phyloP scores from a whole-genome alignment of 345 rosid genomes.

The Pistacia vera region DNA sequence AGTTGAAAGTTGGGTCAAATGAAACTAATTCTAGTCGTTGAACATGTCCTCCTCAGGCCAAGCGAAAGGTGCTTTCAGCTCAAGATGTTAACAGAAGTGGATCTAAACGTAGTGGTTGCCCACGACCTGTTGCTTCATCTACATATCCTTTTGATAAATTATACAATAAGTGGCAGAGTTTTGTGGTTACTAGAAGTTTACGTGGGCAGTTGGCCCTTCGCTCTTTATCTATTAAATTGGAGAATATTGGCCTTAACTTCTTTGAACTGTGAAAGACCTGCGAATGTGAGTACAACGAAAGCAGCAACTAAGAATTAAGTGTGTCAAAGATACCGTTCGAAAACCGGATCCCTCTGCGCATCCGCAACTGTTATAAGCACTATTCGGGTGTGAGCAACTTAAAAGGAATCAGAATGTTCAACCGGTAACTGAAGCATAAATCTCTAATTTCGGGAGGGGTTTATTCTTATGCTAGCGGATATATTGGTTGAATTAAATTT shows the following conservation, averaged over 20 bases:
- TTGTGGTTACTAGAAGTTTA: slow-evolving; percentile 8
- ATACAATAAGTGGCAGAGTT: background rate
- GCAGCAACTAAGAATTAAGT: slow-evolving; percentile 44
- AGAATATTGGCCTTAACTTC: slow-evolving; percentile 61
- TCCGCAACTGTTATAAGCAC: slow-evolving; percentile 39
- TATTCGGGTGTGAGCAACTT: slow-evolving; percentile 30
- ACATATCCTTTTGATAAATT: slow-evolving; percentile 74
- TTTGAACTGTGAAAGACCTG: slow-evolving; percentile 62
- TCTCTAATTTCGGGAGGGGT: background rate
- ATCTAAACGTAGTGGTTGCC: slow-evolving; percentile 70
- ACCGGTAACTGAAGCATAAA: slow-evolving; percentile 41
- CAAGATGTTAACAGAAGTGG: slow-evolving; percentile 59
- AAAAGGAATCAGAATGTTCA: slow-evolving; percentile 42
- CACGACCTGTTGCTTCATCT: slow-evolving; percentile 56
- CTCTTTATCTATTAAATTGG: slow-evolving; percentile 1
- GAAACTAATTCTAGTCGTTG: slow-evolving; percentile 16
- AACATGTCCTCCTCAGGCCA: slow-evolving; percentile 46
- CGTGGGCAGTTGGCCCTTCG: background rate
- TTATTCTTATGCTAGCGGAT: slow-evolving; percentile 1
- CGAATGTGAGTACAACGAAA: slow-evolving; percentile 38
- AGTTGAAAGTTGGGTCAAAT: background rate
- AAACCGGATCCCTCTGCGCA: slow-evolving; percentile 37
- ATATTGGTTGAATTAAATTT: too few relatives aligned
- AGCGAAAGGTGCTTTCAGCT: slow-evolving; percentile 50
- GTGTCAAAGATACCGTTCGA: slow-evolving; percentile 42